Conservation (phyloP, 2,329 filamentous ascomycete species). For the Dendryphion nanum region DNA sequence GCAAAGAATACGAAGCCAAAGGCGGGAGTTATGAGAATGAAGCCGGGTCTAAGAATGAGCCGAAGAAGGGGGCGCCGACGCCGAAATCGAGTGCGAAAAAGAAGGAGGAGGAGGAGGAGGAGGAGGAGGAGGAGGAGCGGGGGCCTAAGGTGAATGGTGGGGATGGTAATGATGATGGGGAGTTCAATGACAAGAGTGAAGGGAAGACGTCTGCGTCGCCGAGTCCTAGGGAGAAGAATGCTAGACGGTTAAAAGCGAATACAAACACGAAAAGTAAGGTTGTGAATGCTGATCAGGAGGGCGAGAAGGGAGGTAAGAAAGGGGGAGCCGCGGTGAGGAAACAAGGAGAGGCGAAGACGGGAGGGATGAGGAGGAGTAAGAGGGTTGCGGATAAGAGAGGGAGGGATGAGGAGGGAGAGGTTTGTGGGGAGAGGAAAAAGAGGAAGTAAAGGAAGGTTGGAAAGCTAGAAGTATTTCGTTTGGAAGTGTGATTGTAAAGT, state of each 20-base stretch:
- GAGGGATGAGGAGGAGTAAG: constrained; percentile 13
- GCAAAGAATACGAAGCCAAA: constrained; percentile 43
- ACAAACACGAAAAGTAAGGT: no score
- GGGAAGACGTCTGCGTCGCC: no score
- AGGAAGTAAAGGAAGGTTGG: no score
- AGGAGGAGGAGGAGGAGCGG: constrained; percentile 13
- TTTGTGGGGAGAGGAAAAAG: constrained; percentile 19
- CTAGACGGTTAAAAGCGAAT: no score
- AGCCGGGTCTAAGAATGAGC: constrained; percentile 44
- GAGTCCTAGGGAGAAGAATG: neutral
- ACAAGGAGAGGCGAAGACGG: constrained; percentile 4
- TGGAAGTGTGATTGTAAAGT: no score
- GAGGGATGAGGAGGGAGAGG: constrained; percentile 12
- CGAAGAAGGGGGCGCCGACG: constrained; percentile 42
- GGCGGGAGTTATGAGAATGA: constrained; percentile 44
- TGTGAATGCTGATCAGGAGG: no score
- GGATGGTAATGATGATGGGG: neutral
- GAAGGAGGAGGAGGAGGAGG: constrained; percentile 7
- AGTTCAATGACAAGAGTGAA: neutral
- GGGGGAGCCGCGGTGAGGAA: neutral
- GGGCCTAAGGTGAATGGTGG: constrained; percentile 23
- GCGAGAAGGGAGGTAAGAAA: constrained; percentile 2
- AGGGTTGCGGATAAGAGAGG: constrained; percentile 20
- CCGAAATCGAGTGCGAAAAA: constrained; percentile 22
- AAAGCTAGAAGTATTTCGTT: no score